Evolutionary conservation across 2,329 filamentous ascomycete species (phyloP).

Genomic region (Hirsutella rhossiliensis): DNA sequence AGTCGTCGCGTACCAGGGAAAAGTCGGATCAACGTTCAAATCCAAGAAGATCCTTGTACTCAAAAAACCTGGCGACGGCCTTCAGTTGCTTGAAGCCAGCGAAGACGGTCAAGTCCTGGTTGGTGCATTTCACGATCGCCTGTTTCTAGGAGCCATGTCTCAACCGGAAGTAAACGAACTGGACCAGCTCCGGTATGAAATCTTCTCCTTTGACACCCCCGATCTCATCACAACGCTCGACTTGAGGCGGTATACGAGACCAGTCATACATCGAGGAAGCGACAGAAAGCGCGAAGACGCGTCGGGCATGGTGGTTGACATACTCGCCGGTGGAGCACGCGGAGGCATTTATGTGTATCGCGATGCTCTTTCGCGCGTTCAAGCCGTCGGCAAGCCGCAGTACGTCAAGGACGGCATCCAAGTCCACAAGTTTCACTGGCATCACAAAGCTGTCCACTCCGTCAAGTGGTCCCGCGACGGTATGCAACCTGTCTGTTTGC

Average conservation of each 20-base stretch:
- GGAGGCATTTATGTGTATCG: constrained; percentile 76
- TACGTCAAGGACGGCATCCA: constrained; percentile 36
- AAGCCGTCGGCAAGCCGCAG: constrained; percentile 25
- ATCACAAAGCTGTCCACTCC: constrained; percentile 68
- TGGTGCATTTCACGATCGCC: constrained; percentile 23
- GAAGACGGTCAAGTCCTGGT: constrained; percentile 45
- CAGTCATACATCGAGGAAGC: constrained; percentile 4
- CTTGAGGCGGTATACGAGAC: constrained; percentile 30
- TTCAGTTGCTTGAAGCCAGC: constrained; percentile 33
- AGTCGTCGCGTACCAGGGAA: constrained; percentile 33
- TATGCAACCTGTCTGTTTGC: constrained; percentile 23
- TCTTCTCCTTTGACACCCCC: constrained; percentile 45
- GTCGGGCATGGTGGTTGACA: constrained; percentile 42
- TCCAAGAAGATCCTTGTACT: constrained; percentile 25
- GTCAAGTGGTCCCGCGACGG: constrained; percentile 91
- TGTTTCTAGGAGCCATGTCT: constrained; percentile 18
- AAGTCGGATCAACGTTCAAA: constrained; percentile 12
- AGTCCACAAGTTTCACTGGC: constrained; percentile 75
- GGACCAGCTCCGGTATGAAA: constrained; percentile 33
- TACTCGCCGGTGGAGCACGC: constrained; percentile 64
- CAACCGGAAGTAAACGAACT: constrained; percentile 7
- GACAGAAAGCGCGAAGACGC: constrained; percentile 12
- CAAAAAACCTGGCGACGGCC: constrained; percentile 20
- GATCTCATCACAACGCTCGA: constrained; percentile 59
- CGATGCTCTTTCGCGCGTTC: constrained; percentile 53